Conservation (phyloP, 306 rosid genomes). For the Cucumis hystrix region DNA sequence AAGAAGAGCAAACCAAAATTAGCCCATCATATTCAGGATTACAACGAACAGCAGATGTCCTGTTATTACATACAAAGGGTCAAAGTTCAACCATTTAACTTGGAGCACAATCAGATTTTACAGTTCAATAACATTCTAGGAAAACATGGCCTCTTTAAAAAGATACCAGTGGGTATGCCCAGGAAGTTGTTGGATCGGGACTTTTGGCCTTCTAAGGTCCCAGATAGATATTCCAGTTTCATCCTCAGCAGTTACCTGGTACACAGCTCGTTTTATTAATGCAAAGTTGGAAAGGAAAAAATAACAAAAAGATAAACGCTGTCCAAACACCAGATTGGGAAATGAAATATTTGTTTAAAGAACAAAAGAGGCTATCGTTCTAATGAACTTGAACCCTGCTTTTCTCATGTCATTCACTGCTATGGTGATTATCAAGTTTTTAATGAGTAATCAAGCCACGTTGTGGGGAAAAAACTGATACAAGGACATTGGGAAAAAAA, state of each 20-base stretch:
- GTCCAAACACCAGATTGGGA: not conserved
- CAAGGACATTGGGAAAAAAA: no score
- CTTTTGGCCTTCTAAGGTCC: conserved; percentile 80
- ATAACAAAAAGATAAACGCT: not conserved
- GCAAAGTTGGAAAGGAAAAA: not conserved
- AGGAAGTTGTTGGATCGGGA: conserved; percentile 72
- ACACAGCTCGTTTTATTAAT: not conserved
- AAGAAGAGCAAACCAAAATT: conserved; percentile 54
- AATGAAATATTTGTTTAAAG: not conserved
- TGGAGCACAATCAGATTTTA: not conserved
- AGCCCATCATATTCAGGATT: conserved; percentile 78
- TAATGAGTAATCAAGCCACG: no score
- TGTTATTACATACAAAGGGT: conserved; percentile 19
- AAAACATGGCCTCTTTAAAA: not conserved
- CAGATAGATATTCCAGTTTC: conserved; percentile 83
- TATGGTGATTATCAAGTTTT: not conserved
- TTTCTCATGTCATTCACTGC: not conserved
- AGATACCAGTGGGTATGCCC: conserved; percentile 95
- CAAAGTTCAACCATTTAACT: not conserved
- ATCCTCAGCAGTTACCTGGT: conserved; percentile 78
- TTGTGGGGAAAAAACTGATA: no score
- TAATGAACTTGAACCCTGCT: not conserved
- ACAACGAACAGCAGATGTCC: conserved; percentile 86
- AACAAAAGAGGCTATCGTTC: not conserved
- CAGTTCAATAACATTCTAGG: conserved; percentile 1